phyloP scores from a whole-genome alignment of 192 early-diverging fungal genomes.

The Mortierella claussenii region DNA sequence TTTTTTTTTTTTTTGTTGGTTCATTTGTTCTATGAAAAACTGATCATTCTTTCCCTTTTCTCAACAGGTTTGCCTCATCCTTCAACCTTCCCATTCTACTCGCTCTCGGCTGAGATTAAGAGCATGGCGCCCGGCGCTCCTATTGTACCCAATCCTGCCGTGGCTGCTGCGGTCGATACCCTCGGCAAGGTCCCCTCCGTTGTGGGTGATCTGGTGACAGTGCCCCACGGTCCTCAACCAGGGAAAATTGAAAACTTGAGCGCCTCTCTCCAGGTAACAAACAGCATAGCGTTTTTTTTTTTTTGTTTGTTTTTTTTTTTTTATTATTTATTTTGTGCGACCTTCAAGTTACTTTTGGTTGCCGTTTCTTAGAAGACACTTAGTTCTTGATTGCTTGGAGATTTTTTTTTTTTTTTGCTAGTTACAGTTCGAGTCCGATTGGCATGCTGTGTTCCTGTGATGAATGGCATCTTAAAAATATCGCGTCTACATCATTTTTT shows the following conservation, averaged over 20 bases:
- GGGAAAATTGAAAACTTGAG: constrained; percentile 41
- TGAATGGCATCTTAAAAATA: no score
- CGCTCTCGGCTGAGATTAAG: constrained; percentile 55
- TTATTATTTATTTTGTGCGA: no score
- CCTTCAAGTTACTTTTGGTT: background rate
- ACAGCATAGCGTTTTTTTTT: background rate
- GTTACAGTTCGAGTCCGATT: no score
- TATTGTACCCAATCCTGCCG: background rate
- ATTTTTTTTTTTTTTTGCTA: constrained; percentile 13
- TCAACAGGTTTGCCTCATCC: constrained; percentile 68
- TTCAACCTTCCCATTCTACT: constrained; percentile 66
- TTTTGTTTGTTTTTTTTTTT: background rate
- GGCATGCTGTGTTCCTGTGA: no score
- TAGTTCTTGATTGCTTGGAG: constrained; percentile 10
- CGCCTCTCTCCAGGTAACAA: constrained; percentile 43
- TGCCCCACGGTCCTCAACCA: constrained; percentile 34
- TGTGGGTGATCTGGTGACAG: constrained; percentile 60
- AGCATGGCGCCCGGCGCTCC: constrained; percentile 36
- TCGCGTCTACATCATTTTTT: no score
- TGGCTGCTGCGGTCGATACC: background rate
- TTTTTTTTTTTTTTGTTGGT: background rate
- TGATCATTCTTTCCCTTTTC: no score
- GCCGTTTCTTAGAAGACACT: background rate
- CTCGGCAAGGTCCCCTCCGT: background rate
- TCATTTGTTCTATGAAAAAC: background rate